phyloP scores from a whole-genome alignment of 805 yeast genomes.

The Yarrowia sp. region DNA sequence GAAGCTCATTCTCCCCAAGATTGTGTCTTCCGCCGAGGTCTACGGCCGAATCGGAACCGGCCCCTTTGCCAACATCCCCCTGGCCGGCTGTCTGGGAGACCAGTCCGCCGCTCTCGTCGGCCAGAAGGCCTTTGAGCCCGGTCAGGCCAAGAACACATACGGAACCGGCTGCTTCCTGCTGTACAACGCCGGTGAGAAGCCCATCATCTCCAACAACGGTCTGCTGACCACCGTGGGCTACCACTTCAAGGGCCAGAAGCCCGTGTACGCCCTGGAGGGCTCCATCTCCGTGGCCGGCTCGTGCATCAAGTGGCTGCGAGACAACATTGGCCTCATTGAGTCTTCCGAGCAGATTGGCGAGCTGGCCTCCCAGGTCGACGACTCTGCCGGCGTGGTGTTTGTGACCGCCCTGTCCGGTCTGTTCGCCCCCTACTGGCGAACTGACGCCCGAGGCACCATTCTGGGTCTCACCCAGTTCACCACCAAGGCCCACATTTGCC shows the following conservation, averaged over 20 bases:
- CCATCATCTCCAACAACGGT: slow-evolving; percentile 77
- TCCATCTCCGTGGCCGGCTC: slow-evolving; percentile 97
- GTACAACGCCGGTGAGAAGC: slow-evolving; percentile 81
- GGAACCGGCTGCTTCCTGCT: slow-evolving; percentile 95
- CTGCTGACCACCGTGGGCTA: slow-evolving; percentile 88
- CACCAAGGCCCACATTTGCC: slow-evolving; percentile 87
- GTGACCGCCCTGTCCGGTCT: slow-evolving; percentile 95
- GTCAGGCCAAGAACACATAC: slow-evolving; percentile 92
- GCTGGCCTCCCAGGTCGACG: slow-evolving; percentile 78
- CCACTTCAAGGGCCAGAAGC: slow-evolving; percentile 78
- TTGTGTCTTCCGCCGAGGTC: slow-evolving; percentile 76
- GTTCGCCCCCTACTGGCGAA: slow-evolving; percentile 96
- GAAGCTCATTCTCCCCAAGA: slow-evolving; percentile 73
- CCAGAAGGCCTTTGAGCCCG: slow-evolving; percentile 81
- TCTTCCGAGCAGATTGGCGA: slow-evolving; percentile 90
- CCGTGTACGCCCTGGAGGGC: slow-evolving; percentile 92
- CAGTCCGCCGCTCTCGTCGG: slow-evolving; percentile 95
- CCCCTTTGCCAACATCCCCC: slow-evolving; percentile 67
- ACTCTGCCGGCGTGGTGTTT: slow-evolving; percentile 90
- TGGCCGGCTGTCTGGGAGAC: slow-evolving; percentile 92
- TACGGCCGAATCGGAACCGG: slow-evolving; percentile 70
- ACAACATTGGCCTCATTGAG: slow-evolving; percentile 81
- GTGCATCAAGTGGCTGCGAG: slow-evolving; percentile 91
- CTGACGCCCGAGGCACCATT: slow-evolving; percentile 89
- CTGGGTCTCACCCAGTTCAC: slow-evolving; percentile 93